Base-by-base conservation (phyloP, 1,139 yeast species). In the Geotrichum restrictum region DNA sequence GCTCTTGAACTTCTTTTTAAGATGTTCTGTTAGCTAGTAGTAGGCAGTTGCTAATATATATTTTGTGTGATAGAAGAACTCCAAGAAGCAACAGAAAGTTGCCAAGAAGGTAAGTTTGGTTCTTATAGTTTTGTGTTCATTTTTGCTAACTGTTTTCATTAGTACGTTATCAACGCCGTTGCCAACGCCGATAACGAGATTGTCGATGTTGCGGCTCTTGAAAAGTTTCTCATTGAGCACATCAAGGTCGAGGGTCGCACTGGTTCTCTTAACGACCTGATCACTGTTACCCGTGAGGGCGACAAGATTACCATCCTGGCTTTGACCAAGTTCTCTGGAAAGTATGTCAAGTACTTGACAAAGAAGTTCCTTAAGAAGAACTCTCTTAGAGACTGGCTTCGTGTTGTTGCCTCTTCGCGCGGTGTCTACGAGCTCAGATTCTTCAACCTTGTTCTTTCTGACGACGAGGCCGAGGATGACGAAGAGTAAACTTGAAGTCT, bases 311-410 rank as follows among this genome's bases (percentile, higher is more conserved):
- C 88, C 72, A 84, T 93, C 69, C 85, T 89, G 77, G 81, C 98
- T 65, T 82, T 85, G 79, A 78, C 95, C 78, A 85, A 88, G 80
- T 93, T 94, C 93, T 89, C 98, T 68, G 99, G 99, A 80, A 93
- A 94, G 82, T 93, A 93, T 95, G 86, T 89, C 77, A 93, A 93
- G 83, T 93, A 91, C 93, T 82, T 93, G 76, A 88, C 98, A 73
- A 93, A 93, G 89, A 91, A 95, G 84, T 93, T 88, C 94, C 88
- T 93, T 79, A 93, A 93, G 96, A 93, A 93, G 88, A 88, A 89
- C 94, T 95, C 88, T 80, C 87, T 91, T 81, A 71, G 75, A 60
- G 98, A 93, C 82, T 93, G 98, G 98, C 89, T 94, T 79, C 94
- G 98, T 85, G 93, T 94, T 73, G 96, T 93, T 68, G 87, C 98